Conservation (phyloP, 495 filamentous ascomycete genomes). For the Chaetomidium leptoderma region DNA sequence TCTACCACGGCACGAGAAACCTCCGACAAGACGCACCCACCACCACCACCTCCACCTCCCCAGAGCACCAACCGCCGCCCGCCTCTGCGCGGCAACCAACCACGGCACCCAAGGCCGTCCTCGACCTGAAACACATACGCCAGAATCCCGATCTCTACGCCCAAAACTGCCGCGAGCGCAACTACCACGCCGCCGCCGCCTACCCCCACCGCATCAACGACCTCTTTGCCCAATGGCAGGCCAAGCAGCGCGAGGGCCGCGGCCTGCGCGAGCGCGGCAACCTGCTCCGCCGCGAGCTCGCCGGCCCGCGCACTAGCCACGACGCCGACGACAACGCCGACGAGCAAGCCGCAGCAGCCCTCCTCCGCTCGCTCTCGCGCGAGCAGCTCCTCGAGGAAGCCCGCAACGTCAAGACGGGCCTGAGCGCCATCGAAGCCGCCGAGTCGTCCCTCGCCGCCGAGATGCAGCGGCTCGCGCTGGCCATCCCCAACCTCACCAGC, state of each 20-base stretch:
- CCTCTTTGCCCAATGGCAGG: constrained; percentile 63
- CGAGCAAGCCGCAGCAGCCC: constrained; percentile 20
- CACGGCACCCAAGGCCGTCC: constrained; percentile 71
- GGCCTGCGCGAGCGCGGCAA: constrained; percentile 57
- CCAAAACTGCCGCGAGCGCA: constrained; percentile 77
- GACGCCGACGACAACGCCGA: constrained; percentile 37
- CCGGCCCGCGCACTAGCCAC: constrained; percentile 37
- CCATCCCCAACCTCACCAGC: constrained; percentile 84
- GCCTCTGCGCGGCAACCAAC: constrained; percentile 42
- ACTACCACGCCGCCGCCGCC: constrained; percentile 64
- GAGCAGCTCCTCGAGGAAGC: constrained; percentile 61
- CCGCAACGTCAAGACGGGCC: constrained; percentile 60
- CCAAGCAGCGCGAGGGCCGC: constrained; percentile 50
- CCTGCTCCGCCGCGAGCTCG: constrained; percentile 45
- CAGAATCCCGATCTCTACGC: constrained; percentile 71
- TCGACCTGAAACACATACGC: constrained; percentile 87
- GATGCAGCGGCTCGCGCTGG: constrained; percentile 68
- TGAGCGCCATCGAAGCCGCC: constrained; percentile 54
- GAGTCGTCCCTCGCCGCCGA: constrained; percentile 58
- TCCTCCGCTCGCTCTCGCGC: constrained; percentile 33
- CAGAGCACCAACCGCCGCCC: constrained; percentile 11
- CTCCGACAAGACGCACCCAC: constrained; percentile 3
- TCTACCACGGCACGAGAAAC: constrained; percentile 13
- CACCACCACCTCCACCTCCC: no score
- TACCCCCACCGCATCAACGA: constrained; percentile 66